Percentiles rank a stretch among this genome's conserved stretches.
Evolutionary conservation across 805 yeast species (phyloP).

Genomic region (Barnettozyma salicaria): DNA sequence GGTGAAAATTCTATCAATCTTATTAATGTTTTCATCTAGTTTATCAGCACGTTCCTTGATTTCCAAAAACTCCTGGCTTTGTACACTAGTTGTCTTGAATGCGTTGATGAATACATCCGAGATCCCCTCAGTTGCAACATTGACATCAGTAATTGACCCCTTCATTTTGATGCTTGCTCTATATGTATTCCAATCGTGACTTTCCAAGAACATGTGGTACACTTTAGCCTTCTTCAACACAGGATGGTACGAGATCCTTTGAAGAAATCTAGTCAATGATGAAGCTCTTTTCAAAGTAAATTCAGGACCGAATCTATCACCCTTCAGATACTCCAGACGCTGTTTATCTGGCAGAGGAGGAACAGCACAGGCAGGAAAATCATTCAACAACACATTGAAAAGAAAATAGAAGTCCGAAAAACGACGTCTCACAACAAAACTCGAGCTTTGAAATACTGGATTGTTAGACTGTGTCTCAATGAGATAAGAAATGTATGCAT

Average conservation of each 20-base stretch:
- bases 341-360: conserved; percentile 95
- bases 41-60: conserved; percentile 79
- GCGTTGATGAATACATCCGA: conserved; percentile 91
- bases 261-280: conserved; percentile 70
- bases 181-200: conserved; percentile 68
- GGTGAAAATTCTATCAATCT: conserved; percentile 71
- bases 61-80: conserved; percentile 72
- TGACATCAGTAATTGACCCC: conserved; percentile 13
- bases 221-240: conserved; percentile 61
- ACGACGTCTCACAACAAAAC: conserved; percentile 62
- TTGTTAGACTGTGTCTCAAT: conserved; percentile 58
- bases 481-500: conserved; percentile 69
- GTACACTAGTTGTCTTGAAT: conserved; percentile 67
- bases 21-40: conserved; percentile 73
- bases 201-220: conserved; percentile 64
- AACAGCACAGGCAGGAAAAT: conserved; percentile 77
- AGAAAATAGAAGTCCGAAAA: conserved; percentile 83
- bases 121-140: conserved; percentile 51
- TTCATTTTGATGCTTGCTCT: conserved; percentile 45
- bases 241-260: conserved; percentile 71
- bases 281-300: conserved; percentile 80
- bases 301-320: conserved; percentile 82
- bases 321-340: conserved; percentile 85
- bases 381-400: conserved; percentile 66
- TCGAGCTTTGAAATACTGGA: conserved; percentile 44